A percentile compares a stretch with the other conserved stretches of the same genome.
Evolutionary conservation across 2,329 filamentous ascomycete species (phyloP).

Genomic region (Macroventuria anomochaeta): DNA sequence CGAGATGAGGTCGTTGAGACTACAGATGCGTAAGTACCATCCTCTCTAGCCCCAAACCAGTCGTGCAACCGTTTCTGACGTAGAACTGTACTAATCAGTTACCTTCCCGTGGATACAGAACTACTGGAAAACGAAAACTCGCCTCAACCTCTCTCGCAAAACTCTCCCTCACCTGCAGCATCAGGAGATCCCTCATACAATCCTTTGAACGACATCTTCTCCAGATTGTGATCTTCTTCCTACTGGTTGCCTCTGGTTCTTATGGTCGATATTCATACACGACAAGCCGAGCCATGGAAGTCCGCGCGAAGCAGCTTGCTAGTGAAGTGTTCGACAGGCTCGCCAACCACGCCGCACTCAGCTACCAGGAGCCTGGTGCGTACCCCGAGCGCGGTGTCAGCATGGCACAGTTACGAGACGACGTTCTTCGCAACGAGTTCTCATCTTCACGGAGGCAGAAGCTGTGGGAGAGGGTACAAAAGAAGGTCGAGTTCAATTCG

Average conservation of each 20-base stretch:
- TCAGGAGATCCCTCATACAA: slow-evolving; percentile 79
- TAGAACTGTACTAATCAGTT: slow-evolving; percentile 80
- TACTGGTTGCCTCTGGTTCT: slow-evolving; percentile 56
- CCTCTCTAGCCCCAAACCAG: slow-evolving; percentile 26
- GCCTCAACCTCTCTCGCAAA: slow-evolving; percentile 88
- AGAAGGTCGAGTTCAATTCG: slow-evolving; percentile 89
- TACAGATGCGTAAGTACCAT: slow-evolving; percentile 62
- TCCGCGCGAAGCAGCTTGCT: slow-evolving; percentile 81
- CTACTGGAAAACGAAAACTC: slow-evolving; percentile 69
- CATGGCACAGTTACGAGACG: slow-evolving; percentile 87
- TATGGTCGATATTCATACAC: slow-evolving; percentile 72
- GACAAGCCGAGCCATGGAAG: slow-evolving; percentile 68
- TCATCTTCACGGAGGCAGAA: slow-evolving; percentile 75
- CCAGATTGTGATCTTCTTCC: slow-evolving; percentile 69
- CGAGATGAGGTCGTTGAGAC: slow-evolving; percentile 66
- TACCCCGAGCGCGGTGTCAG: slow-evolving; percentile 81
- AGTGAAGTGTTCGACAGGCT: slow-evolving; percentile 83
- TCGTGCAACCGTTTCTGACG: slow-evolving; percentile 38
- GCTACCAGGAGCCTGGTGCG: slow-evolving; percentile 66
- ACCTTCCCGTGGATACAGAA: slow-evolving; percentile 74
- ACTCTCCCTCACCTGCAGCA: slow-evolving; percentile 82
- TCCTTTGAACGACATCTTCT: slow-evolving; percentile 86
- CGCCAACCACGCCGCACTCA: slow-evolving; percentile 81
- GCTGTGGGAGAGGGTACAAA: slow-evolving; percentile 82
- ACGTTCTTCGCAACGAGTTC: slow-evolving; percentile 84